Base-by-base conservation (phyloP, 2,329 filamentous ascomycete genomes). In the Sporothrix luriei region DNA sequence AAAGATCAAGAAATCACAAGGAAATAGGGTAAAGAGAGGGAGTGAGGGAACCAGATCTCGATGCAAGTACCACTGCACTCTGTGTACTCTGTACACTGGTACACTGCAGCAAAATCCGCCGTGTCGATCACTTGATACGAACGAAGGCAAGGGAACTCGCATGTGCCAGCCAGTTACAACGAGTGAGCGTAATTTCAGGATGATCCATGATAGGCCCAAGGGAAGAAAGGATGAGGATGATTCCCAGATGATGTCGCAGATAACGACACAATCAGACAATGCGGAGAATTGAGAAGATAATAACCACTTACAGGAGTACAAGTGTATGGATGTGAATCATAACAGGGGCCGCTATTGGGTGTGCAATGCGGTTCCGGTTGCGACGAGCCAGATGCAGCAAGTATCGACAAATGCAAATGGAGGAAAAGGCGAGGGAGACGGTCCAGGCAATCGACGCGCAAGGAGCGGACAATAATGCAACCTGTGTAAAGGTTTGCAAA, bases 101-200 rank as follows among this genome's bases (percentile, higher is more conserved):
- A 9, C 33, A 33, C 33, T 9, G 33, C 33, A 33, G 33, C 33
- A 33, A 33, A 33, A 33, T 9, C 33, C 33, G 33, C 9, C 6
- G 33, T 33, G 57, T 24, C 57, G 38, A 62, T 62, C 57, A 62
- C 38, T 62, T 46, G 16, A 62, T 46, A 62, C 57, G 57, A 46
- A 16, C 38, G 14, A 24, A 33, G 33, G 52, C 16, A 55, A 19
- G 5, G 52, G 4, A 24, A 55, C 26, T 33, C 26, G 40, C 2
- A 10, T n/a, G 38, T 46, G 16, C 38, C 57, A 21, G 57, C 57
- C 38, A 13, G 40, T 19, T 2, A 21, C 57, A 46, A 62, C 57
- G 57, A 14, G 46, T 21, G 38, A 62, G 38, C 21, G 21, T 21
- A 62, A 16, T 4, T 43, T 9, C 7, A 11, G 21, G 57, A 14